Conservation (phyloP, 192 early-diverging fungal genomes). For the Linnemannia exigua region DNA sequence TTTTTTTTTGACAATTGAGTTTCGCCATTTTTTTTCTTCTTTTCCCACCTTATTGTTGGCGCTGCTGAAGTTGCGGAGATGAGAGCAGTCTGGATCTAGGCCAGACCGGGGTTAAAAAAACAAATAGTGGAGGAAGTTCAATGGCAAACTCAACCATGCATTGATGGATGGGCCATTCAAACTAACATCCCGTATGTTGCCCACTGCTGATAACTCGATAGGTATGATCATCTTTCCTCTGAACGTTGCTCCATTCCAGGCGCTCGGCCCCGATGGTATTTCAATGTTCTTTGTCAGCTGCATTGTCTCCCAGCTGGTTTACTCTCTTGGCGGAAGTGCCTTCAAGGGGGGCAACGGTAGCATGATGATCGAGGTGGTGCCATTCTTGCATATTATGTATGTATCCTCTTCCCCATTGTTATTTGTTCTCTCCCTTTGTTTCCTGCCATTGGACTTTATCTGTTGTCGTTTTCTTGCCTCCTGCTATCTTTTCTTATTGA, state of each 20-base stretch:
- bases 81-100: background rate
- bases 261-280: conserved; percentile 88
- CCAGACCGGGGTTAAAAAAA: conserved; percentile 2
- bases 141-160: background rate
- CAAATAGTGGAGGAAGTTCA: background rate
- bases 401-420: background rate
- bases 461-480: background rate
- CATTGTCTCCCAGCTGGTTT: conserved; percentile 79
- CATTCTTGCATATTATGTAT: conserved; percentile 89
- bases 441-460: background rate
- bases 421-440: background rate
- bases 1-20: background rate
- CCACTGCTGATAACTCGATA: conserved; percentile 21
- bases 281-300: conserved; percentile 93
- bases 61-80: conserved; percentile 1
- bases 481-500: conserved; percentile 3
- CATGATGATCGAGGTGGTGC: conserved; percentile 91
- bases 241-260: conserved; percentile 75
- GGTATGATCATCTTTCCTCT: conserved; percentile 93
- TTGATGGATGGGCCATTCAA: background rate
- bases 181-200: conserved; percentile 2
- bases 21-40: conserved; percentile 9
- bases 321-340: conserved; percentile 85
- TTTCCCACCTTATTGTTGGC: conserved; percentile 3
- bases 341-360: conserved; percentile 95